Percentiles rank a stretch among this genome's conserved stretches.
These are phyloP conservation scores for Colletotrichum sp. DNA, from an alignment of 2,329 filamentous ascomycete species.

Conservation along the genomic window DNA sequence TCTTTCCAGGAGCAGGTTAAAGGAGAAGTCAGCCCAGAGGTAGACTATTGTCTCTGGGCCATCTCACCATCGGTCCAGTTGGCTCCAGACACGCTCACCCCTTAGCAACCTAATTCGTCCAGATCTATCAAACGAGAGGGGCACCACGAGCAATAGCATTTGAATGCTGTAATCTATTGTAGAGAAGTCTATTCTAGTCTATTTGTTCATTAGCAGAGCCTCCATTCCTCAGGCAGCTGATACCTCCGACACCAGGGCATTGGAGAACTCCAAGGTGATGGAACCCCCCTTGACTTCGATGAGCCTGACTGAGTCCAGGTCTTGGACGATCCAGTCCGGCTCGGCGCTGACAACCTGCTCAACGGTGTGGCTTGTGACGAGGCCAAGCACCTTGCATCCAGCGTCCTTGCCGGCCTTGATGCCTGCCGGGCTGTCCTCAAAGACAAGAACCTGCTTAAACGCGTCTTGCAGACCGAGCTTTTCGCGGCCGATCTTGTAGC, in stretches of 20 bases:
- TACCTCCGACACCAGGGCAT: conserved; percentile 51
- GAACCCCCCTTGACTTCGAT: conserved; percentile 59
- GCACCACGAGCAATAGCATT: background rate
- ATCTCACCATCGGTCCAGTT: background rate
- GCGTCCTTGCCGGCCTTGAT: conserved; percentile 84
- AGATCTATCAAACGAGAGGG: background rate
- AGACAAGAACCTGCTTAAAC: conserved; percentile 67
- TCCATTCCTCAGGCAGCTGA: conserved; percentile 17
- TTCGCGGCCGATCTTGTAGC: conserved; percentile 72
- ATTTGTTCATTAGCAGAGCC: conserved; percentile 16
- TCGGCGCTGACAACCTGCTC: conserved; percentile 74
- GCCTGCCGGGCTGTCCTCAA: conserved; percentile 90
- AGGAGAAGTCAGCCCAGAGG: background rate
- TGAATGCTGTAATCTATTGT: background rate
- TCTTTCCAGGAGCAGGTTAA: background rate
- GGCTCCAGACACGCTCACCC: background rate
- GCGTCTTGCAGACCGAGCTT: conserved; percentile 58
- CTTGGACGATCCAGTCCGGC: conserved; percentile 87
- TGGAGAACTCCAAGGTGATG: conserved; percentile 70
- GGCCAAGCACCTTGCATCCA: conserved; percentile 82
- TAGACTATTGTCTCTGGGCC: background rate
- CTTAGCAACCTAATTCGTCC: background rate
- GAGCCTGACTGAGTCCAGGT: conserved; percentile 76
- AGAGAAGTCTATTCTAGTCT: conserved; percentile 11
- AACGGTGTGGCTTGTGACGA: conserved; percentile 82